Evolutionary conservation across 2,329 filamentous ascomycete species (phyloP), one percentile per base, ranked within the genome.

Genomic region (Sporothrix protearum): DNA sequence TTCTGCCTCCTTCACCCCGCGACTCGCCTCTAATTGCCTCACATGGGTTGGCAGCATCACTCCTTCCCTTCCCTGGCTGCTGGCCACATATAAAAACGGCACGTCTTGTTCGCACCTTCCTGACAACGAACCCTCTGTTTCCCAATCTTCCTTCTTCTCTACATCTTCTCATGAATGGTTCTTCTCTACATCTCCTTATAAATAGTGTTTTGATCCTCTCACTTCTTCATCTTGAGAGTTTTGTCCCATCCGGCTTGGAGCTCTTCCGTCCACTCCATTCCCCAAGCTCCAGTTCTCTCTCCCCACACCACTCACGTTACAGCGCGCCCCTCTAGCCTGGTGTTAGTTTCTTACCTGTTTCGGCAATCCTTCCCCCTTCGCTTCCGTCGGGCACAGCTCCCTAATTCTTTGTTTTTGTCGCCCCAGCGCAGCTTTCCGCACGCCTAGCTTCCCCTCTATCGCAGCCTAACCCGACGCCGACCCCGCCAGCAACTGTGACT

Each of bases 21-120:
- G 53, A n/a, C 55, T 63, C 68, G 33, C 33, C 64, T 67, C 57
- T 67, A 72, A 72, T 70, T 72, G 68, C 68, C 71, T 70, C 71
- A 72, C 47, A 39, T 39, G 71, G 28, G 42, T 30, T 33, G 36
- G 19, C 63, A 39, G 28, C 69, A 57, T 68, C 53, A 66, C 25
- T 59, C 55, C 70, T 63, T 64, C 45, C 42, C 39, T 25, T 16
- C 39, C 28, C 36, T 42, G 33, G 33, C 33, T 39, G 36, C 36
- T 42, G 28, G 14, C 33, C 16, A 10, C n/a, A 45, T 45, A 64
- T 64, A 64, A 45, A 45, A 10, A 45, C 36, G n/a, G 22, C 10
- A 19, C 22, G 5, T 42, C 36, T 39, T n/a, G 36, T 45, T 25
- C 3, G n/a, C 39, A 16, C 22, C 45, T 45, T 28, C 12, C 59